Base-by-base conservation (phyloP, 495 filamentous ascomycete genomes). In the Thermothielavioides terrestris region DNA sequence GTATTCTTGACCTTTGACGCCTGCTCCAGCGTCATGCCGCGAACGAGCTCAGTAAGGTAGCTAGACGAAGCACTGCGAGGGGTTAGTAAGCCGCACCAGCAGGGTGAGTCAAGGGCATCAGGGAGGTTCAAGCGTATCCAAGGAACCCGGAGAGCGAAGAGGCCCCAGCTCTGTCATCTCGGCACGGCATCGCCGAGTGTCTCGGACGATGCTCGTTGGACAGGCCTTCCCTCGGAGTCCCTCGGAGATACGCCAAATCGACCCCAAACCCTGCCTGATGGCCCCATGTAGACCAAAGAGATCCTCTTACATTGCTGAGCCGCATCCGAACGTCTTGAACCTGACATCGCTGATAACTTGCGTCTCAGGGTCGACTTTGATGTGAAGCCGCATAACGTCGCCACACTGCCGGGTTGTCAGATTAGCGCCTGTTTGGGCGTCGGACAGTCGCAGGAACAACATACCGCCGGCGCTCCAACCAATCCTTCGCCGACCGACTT, bases 381-480 rank as follows among this genome's bases (percentile, higher is more conserved):
- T 99, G 74, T 99, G 90, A 35, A 99, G 81, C 67, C 95, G 95
- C 87, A 99, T 99, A 56, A 97, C 91, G 69, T 97, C 91, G 68
- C 92, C 91, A 65, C 86, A 80, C 61, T 64, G 25, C 28, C 22
- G 6, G n/a, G n/a, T n/a, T 0, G 31, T 17, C 7, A 11, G 10
- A 5, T 35, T 14, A 46, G 23, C 12, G 26, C 35, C 34, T 9
- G 15, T 25, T 4, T 3, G 6, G 28, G 11, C 12, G 28, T 22
- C 26, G 18, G 3, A 34, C 7, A 35, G 56, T 57, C 35, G 57
- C 74, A 28, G 31, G 26, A 15, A 27, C 27, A 3, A 57, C 61
- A n/a, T 64, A 64, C 61, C 4, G 85, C 86, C 40, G 89, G 90
- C n/a, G 92, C 92, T 46, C 92, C 92, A 40, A 98, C 94, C 37